A percentile compares a stretch with the other conserved stretches of the same genome.
Evolutionary conservation across 495 filamentous ascomycete species (phyloP).

Genomic region (Xylaria sp.): DNA sequence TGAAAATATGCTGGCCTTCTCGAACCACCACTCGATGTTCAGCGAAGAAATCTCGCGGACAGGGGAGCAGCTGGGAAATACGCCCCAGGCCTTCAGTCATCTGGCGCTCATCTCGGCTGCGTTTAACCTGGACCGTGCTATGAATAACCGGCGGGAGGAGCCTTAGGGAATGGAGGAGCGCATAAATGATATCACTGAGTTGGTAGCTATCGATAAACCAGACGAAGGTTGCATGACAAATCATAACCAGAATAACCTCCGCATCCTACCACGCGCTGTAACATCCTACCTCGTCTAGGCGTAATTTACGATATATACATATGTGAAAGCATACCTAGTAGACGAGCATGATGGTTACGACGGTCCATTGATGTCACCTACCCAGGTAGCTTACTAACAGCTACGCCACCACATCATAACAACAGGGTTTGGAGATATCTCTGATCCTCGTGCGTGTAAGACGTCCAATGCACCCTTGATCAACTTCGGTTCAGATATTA

Average conservation of each 20-base stretch:
- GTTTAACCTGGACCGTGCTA: conserved; percentile 68
- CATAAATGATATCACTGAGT: not conserved
- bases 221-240: not conserved
- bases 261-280: not conserved
- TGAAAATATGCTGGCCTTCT: conserved; percentile 75
- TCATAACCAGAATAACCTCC: not conserved
- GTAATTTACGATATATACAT: not conserved
- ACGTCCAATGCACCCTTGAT: not conserved
- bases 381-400: not conserved
- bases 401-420: not conserved
- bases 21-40: conserved; percentile 77
- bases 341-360: not conserved
- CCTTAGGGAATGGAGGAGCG: not conserved
- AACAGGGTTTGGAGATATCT: not conserved
- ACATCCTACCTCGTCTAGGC: not conserved
- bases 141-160: not conserved
- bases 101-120: conserved; percentile 74
- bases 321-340: not conserved
- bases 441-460: not conserved
- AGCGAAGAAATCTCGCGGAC: conserved; percentile 74
- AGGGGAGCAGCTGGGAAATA: conserved; percentile 77
- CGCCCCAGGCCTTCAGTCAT: conserved; percentile 77
- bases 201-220: not conserved
- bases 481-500: not conserved
- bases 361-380: not conserved